Evolutionary conservation across 2,329 filamentous ascomycete species (phyloP).

Genomic region (Hypoxylon sp.): DNA sequence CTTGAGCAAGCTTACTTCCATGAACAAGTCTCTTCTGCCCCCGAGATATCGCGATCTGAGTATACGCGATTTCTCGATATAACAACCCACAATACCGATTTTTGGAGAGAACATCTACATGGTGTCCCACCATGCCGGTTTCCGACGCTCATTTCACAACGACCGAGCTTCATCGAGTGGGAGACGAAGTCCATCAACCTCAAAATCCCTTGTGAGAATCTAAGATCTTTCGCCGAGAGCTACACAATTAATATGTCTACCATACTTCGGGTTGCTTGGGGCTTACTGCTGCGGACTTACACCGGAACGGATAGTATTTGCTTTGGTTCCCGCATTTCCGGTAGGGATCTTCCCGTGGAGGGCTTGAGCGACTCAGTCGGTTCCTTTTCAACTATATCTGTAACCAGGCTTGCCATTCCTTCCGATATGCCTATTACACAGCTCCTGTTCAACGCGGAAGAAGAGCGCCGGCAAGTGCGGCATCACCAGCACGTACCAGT

Average conservation of each 20-base stretch:
- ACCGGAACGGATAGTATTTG: conserved; percentile 65
- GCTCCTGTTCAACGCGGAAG: conserved; percentile 47
- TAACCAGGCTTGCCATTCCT: conserved; percentile 44
- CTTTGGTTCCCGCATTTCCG: conserved; percentile 66
- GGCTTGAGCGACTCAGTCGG: conserved; percentile 61
- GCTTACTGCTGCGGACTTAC: conserved; percentile 67
- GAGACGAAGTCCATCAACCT: conserved; percentile 57
- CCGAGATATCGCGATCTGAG: conserved; percentile 55
- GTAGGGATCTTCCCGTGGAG: conserved; percentile 59
- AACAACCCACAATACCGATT: conserved; percentile 57
- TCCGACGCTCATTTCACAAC: conserved; percentile 55
- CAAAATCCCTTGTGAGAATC: conserved; percentile 56
- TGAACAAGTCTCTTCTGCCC: conserved; percentile 52
- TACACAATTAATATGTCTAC: conserved; percentile 61
- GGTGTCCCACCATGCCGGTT: conserved; percentile 61
- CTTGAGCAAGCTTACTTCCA: conserved; percentile 61
- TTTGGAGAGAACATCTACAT: conserved; percentile 60
- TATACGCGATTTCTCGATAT: conserved; percentile 56
- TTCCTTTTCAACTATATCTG: conserved; percentile 56
- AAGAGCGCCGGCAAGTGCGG: conserved; percentile 47
- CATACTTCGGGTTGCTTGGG: conserved; percentile 71
- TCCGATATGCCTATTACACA: conserved; percentile 44
- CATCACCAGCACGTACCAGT: conserved; percentile 62
- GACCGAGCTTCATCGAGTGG: conserved; percentile 46
- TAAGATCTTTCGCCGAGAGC: conserved; percentile 60